phyloP scores from a whole-genome alignment of 75 land plant species.

The Larix kaempferi region DNA sequence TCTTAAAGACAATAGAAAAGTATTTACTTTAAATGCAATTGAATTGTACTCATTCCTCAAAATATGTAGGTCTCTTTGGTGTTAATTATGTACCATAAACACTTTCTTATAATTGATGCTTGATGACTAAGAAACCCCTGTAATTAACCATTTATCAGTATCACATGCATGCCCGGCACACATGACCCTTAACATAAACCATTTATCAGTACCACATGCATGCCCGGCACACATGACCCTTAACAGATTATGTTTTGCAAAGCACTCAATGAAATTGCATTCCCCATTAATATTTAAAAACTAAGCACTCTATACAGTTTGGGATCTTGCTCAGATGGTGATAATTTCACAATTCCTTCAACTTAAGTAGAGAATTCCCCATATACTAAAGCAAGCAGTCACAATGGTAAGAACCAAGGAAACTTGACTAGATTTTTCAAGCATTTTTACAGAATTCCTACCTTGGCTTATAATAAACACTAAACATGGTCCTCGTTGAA shows the following conservation, averaged over 20 bases:
- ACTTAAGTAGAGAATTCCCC: neutral
- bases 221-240: neutral
- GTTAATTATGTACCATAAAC: no score
- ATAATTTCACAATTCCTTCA: neutral
- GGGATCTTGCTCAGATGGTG: neutral
- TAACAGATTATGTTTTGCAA: neutral
- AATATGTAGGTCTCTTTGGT: no score
- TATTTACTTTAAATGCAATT: no score
- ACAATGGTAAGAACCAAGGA: neutral
- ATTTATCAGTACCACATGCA: neutral
- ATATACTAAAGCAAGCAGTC: neutral
- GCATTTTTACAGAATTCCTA: conserved; percentile 46
- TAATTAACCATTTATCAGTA: no score
- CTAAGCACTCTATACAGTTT: neutral
- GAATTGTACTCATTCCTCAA: no score
- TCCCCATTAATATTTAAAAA: neutral
- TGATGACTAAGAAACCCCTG: neutral
- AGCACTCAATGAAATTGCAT: neutral
- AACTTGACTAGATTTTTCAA: neutral
- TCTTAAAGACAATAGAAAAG: no score
- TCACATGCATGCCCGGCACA: neutral
- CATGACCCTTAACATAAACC: neutral
- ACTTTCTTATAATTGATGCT: neutral
- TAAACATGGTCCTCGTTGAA: conserved; percentile 33
- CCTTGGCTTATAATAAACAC: conserved; percentile 58